phyloP scores from a whole-genome alignment of 257 asterid species.

The Leptodermis oblonga region DNA sequence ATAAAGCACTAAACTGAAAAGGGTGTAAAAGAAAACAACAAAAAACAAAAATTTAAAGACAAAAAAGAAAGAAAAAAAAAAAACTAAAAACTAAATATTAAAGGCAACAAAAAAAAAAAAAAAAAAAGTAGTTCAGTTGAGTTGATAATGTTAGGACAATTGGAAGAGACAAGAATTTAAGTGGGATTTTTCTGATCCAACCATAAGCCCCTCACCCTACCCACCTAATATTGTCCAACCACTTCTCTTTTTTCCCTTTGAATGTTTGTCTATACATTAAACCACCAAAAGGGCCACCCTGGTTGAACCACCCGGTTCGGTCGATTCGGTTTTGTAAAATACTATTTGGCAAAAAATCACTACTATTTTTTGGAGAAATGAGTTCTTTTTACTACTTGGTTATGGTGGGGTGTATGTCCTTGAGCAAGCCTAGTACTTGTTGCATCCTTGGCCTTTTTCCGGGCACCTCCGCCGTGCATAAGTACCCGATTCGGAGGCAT shows the following conservation, averaged over 20 bases:
- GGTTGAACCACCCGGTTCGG: background rate
- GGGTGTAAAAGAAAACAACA: slow-evolving; percentile 33
- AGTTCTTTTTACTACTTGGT: slow-evolving; percentile 24
- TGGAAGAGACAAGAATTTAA: slow-evolving; percentile 32
- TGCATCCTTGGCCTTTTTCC: slow-evolving; percentile 84
- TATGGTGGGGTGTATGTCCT: slow-evolving; percentile 51
- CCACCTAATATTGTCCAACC: slow-evolving; percentile 26
- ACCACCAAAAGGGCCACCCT: background rate
- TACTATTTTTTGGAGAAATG: background rate
- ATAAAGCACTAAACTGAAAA: slow-evolving; percentile 39
- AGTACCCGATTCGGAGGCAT: slow-evolving; percentile 78
- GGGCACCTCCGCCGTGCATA: slow-evolving; percentile 79
- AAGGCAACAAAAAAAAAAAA: slow-evolving; percentile 11
- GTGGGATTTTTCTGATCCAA: slow-evolving; percentile 34
- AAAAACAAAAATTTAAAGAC: slow-evolving; percentile 29
- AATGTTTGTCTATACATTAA: slow-evolving; percentile 9
- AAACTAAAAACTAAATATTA: background rate
- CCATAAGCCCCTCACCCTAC: slow-evolving; percentile 7
- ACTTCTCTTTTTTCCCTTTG: background rate
- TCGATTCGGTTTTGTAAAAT: too few relatives aligned
- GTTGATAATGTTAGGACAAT: slow-evolving; percentile 14
- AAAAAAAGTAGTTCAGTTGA: background rate
- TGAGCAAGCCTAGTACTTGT: slow-evolving; percentile 80
- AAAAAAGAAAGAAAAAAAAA: slow-evolving; percentile 18
- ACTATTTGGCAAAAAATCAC: background rate